Conservation (phyloP, 2,329 filamentous ascomycete genomes). For the Aspergillus puulaauensis region DNA sequence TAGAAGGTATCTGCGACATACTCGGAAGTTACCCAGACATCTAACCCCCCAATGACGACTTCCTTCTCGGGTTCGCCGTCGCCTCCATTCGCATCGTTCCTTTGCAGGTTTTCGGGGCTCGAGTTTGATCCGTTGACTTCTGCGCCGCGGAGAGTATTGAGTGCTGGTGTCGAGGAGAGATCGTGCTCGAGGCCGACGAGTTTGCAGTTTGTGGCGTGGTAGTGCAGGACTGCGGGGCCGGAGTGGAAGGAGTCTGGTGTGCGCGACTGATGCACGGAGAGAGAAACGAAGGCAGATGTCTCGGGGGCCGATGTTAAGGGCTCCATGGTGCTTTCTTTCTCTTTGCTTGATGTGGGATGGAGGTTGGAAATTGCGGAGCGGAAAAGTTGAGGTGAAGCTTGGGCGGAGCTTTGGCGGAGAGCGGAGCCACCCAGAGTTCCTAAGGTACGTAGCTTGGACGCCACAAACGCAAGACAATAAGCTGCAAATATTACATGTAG, state of each 20-base stretch:
- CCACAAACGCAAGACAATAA: too few relatives aligned
- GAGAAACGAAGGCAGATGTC: conserved; percentile 41
- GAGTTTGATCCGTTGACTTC: conserved; percentile 12
- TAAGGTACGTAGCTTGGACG: too few relatives aligned
- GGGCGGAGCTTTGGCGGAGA: conserved; percentile 7
- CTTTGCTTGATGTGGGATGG: background rate
- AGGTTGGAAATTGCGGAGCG: conserved; percentile 4
- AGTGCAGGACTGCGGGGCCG: conserved; percentile 48
- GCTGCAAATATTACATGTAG: too few relatives aligned
- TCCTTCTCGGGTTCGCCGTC: conserved; percentile 29
- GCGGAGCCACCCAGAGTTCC: background rate
- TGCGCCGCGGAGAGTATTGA: conserved; percentile 32
- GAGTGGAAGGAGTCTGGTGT: conserved; percentile 50
- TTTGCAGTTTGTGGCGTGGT: conserved; percentile 47
- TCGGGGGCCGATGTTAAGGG: conserved; percentile 39
- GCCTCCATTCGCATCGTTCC: background rate
- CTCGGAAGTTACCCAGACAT: conserved; percentile 52
- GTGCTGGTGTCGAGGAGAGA: conserved; percentile 32
- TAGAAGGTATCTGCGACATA: conserved; percentile 24
- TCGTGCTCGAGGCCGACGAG: conserved; percentile 44
- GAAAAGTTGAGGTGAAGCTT: conserved; percentile 15
- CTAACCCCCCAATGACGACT: conserved; percentile 39
- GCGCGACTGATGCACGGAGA: conserved; percentile 48
- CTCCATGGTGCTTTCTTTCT: conserved; percentile 38
- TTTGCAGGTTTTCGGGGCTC: background rate